These are phyloP conservation scores for Avena eriantha DNA, from an alignment of 176 grass and related monocot species.

Conservation along the genomic window DNA sequence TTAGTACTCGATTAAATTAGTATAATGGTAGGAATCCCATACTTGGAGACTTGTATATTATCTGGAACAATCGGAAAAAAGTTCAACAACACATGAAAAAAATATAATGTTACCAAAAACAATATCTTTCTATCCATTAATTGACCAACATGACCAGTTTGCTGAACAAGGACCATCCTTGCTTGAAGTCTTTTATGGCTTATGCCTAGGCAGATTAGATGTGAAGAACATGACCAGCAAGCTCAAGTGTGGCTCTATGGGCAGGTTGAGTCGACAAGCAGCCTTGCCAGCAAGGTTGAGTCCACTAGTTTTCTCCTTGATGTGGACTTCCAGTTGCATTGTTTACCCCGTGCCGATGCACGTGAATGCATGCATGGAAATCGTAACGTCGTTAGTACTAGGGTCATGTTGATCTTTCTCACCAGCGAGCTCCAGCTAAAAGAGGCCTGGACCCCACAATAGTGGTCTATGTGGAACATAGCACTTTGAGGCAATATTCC, in stretches of 20 bases:
- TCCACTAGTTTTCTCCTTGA: background rate
- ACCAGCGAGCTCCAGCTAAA: conserved; percentile 10
- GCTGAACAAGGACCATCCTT: conserved; percentile 5
- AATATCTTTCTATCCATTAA: background rate
- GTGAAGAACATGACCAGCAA: conserved; percentile 19
- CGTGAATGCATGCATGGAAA: background rate
- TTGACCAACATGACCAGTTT: background rate
- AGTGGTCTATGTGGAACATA: conserved; percentile 4
- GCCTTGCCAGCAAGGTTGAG: background rate
- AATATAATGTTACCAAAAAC: conserved; percentile 14
- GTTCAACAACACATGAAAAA: background rate
- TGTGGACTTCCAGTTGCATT: background rate
- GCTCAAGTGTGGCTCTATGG: background rate
- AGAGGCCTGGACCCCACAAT: background rate
- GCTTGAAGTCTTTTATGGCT: conserved; percentile 7
- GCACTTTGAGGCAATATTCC: background rate
- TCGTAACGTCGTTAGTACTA: background rate
- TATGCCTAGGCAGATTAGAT: background rate
- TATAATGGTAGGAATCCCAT: conserved; percentile 1
- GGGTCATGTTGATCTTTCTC: conserved; percentile 11
- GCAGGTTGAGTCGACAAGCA: background rate
- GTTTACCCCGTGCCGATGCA: background rate
- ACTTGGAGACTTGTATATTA: background rate
- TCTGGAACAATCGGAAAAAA: background rate
- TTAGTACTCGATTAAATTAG: conserved; percentile 34